Evolutionary conservation across 495 filamentous ascomycete genomes (phyloP).

Genomic region (Neurospora sublineolata): DNA sequence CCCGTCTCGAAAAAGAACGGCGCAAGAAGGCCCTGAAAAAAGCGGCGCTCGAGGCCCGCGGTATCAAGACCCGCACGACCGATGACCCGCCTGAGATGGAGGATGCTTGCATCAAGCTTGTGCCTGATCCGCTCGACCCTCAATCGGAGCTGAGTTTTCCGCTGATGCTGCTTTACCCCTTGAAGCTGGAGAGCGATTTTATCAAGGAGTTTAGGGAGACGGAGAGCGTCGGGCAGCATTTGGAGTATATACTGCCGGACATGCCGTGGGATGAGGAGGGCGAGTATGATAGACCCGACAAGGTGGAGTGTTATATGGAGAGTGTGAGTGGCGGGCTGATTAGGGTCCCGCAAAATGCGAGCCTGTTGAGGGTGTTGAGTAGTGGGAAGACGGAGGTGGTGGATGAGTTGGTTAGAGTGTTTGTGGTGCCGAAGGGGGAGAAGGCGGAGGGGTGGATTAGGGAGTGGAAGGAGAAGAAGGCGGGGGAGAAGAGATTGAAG

Average conservation of each 20-base stretch:
- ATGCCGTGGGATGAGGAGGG: conserved; percentile 68
- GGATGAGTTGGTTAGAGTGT: conserved; percentile 72
- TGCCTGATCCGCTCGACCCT: conserved; percentile 62
- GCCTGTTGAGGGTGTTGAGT: conserved; percentile 60
- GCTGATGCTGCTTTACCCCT: conserved; percentile 70
- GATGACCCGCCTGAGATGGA: conserved; percentile 72
- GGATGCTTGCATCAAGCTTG: conserved; percentile 55
- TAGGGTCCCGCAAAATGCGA: conserved; percentile 79
- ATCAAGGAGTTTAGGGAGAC: conserved; percentile 74
- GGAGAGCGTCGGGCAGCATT: conserved; percentile 54
- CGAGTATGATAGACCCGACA: conserved; percentile 45
- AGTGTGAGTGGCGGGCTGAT: conserved; percentile 68
- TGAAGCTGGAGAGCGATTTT: conserved; percentile 69
- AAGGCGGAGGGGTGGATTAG: conserved; percentile 62
- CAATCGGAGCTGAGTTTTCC: conserved; percentile 64
- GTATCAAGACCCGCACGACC: conserved; percentile 54
- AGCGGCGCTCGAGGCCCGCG: conserved; percentile 63
- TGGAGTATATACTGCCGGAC: conserved; percentile 63
- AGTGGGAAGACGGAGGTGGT: conserved; percentile 74
- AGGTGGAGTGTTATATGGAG: conserved; percentile 87
- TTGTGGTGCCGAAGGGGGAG: conserved; percentile 55
- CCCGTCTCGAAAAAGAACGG: conserved; percentile 33
- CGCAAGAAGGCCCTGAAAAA: conserved; percentile 48
- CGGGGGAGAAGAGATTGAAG: conserved; percentile 12
- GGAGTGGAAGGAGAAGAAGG: conserved; percentile 68